Evolutionary conservation across 116 monocot genomes (phyloP).

Genomic region (Iris pallida): DNA sequence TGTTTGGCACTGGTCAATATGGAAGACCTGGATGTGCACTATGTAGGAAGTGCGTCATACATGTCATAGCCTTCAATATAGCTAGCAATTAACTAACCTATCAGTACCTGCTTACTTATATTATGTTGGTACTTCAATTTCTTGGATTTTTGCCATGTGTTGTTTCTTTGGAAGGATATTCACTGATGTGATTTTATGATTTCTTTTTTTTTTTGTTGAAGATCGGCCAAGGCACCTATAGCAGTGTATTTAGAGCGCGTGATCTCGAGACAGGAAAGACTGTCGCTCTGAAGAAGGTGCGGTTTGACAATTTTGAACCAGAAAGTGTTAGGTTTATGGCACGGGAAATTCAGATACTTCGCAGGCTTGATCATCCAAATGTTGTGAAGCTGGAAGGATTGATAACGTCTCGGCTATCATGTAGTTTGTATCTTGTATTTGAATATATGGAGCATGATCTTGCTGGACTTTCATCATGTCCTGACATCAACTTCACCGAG

Average conservation of each 20-base stretch:
- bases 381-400: constrained; percentile 79
- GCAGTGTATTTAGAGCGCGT: constrained; percentile 80
- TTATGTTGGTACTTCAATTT: too few relatives aligned
- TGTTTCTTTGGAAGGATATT: too few relatives aligned
- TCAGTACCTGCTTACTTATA: too few relatives aligned
- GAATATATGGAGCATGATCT: constrained; percentile 99
- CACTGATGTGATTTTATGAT: background rate
- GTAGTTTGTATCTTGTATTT: constrained; percentile 87
- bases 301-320: constrained; percentile 85
- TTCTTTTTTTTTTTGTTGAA: constrained; percentile 29
- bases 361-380: constrained; percentile 86
- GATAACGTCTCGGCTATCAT: constrained; percentile 64
- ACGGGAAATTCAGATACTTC: constrained; percentile 82
- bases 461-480: constrained; percentile 61
- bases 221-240: constrained; percentile 97
- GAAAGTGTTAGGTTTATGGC: constrained; percentile 98
- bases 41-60: too few relatives aligned
- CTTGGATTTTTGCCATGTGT: too few relatives aligned
- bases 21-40: too few relatives aligned
- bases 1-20: too few relatives aligned
- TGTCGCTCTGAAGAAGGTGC: constrained; percentile 89
- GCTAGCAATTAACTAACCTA: too few relatives aligned
- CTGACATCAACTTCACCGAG: constrained; percentile 76
- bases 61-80: too few relatives aligned
- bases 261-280: constrained; percentile 73